These are phyloP conservation scores for Nicotiana noctiflora DNA, from an alignment of 257 asterid species.

Conservation along the genomic window DNA sequence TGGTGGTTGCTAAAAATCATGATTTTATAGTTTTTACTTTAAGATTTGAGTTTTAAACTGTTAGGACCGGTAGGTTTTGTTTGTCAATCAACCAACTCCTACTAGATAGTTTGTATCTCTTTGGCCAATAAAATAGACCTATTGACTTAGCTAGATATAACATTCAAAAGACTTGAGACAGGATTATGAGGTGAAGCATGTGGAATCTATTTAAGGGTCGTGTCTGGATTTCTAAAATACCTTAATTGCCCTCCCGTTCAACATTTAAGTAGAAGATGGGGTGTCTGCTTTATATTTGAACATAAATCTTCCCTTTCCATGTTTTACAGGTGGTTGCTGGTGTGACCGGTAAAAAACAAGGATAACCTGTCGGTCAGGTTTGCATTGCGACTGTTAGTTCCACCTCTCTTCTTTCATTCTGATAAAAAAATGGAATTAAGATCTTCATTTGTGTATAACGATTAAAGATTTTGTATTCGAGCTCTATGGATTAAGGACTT, in stretches of 20 bases:
- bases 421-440: background rate
- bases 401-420: background rate
- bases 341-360: conserved; percentile 53
- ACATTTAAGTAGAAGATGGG: background rate
- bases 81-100: background rate
- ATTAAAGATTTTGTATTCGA: background rate
- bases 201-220: background rate
- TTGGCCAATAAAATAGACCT: background rate
- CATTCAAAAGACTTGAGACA: background rate
- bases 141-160: background rate
- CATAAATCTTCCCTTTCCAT: background rate
- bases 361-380: background rate
- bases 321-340: conserved; percentile 70
- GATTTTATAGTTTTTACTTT: background rate
- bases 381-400: background rate
- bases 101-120: background rate
- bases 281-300: background rate
- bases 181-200: background rate
- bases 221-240: background rate
- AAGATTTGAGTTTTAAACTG: background rate
- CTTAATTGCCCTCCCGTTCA: background rate
- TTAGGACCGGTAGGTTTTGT: background rate
- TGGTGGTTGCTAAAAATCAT: background rate
- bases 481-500: background rate
- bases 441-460: background rate